Conservation (phyloP, 352 stramenopile species). For the Phytopythium delawarense region DNA sequence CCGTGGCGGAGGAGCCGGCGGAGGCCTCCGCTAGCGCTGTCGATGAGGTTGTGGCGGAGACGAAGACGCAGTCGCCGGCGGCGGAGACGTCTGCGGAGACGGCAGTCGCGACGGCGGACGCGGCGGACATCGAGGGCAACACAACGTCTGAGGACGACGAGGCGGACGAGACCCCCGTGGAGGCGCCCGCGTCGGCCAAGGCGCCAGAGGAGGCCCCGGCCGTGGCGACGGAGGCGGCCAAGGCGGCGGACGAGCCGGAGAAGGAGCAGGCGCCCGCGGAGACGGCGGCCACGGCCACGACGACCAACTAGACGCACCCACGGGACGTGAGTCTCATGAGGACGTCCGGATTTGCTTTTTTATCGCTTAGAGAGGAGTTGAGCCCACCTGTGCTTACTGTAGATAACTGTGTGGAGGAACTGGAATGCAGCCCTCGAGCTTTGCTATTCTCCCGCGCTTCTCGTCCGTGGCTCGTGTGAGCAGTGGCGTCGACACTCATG, state of each 20-base stretch:
- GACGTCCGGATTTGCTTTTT: not conserved
- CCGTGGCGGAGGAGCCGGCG: not conserved
- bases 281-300: not conserved
- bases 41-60: conserved; percentile 4
- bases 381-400: not conserved
- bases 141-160: conserved; percentile 25
- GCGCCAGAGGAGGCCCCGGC: conserved; percentile 10
- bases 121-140: conserved; percentile 21
- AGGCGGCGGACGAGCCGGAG: conserved; percentile 11
- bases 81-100: conserved; percentile 5
- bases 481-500: not conserved
- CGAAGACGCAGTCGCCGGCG: not conserved
- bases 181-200: conserved; percentile 12
- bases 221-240: conserved; percentile 13
- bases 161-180: conserved; percentile 18
- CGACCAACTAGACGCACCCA: conserved; percentile 8
- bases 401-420: not conserved
- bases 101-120: conserved; percentile 6
- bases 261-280: conserved; percentile 15
- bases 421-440: not conserved
- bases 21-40: not conserved
- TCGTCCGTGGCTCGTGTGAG: too few relatives aligned
- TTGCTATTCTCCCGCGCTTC: too few relatives aligned
- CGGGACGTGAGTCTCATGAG: not conserved
- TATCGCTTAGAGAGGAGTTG: conserved; percentile 1